Conservation (phyloP, 306 rosid species). For the Rubus idaeus region DNA sequence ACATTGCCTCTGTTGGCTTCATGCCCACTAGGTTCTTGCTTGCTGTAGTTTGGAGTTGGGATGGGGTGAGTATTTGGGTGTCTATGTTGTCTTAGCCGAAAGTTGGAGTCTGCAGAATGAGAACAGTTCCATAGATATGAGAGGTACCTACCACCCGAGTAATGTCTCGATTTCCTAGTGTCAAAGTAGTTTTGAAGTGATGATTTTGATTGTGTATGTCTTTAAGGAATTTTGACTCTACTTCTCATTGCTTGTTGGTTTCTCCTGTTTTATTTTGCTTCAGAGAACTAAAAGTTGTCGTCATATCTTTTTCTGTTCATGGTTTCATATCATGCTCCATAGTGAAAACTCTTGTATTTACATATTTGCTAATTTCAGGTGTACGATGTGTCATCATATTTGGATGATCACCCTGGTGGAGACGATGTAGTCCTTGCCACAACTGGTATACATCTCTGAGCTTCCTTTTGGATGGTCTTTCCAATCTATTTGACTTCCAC, state of each 20-base stretch:
- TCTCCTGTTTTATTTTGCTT: background rate
- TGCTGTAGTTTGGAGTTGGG: background rate
- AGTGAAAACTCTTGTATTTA: background rate
- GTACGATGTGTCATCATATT: conserved; percentile 69
- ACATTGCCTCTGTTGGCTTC: background rate
- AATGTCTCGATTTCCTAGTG: background rate
- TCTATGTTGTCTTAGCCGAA: background rate
- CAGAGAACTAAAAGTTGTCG: background rate
- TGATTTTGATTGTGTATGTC: background rate
- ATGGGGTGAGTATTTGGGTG: background rate
- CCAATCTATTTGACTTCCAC: background rate
- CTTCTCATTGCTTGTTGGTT: background rate
- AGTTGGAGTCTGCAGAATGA: background rate
- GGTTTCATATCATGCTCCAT: background rate
- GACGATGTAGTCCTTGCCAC: conserved; percentile 70
- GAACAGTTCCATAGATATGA: background rate
- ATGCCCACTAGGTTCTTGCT: background rate
- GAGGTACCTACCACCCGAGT: background rate
- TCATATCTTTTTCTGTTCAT: too few relatives aligned
- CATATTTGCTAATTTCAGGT: conserved; percentile 41
- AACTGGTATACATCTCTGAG: conserved; percentile 50
- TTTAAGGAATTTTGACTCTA: background rate
- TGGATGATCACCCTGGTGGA: conserved; percentile 97
- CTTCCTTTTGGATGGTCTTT: conserved; percentile 11
- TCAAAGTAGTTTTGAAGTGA: background rate